phyloP scores from a whole-genome alignment of 1,139 yeast genomes.

The Candida neerlandica region DNA sequence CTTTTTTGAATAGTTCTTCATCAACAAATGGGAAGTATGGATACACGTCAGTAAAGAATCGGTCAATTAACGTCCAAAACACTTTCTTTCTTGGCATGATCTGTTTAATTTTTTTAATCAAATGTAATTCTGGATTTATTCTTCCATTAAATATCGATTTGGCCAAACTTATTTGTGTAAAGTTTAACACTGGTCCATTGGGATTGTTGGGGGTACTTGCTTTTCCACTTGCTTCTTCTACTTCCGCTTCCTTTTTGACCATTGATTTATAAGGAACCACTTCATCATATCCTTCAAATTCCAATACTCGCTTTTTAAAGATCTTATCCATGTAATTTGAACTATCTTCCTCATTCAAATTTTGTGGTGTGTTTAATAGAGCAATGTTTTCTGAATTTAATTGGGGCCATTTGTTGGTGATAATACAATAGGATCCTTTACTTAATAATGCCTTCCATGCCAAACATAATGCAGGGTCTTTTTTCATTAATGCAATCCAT shows the following conservation, averaged over 20 bases:
- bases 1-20: conserved; percentile 27
- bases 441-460: conserved; percentile 32
- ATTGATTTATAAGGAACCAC: conserved; percentile 36
- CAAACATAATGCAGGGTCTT: conserved; percentile 46
- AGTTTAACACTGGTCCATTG: conserved; percentile 6
- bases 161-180: conserved; percentile 24
- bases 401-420: conserved; percentile 15
- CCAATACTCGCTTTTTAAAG: conserved; percentile 35
- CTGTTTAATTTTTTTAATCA: conserved; percentile 33
- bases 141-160: conserved; percentile 32
- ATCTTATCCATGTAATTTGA: conserved; percentile 22
- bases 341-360: conserved; percentile 16
- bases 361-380: conserved; percentile 20
- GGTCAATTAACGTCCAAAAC: conserved; percentile 33
- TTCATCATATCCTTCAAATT: conserved; percentile 40
- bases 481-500: conserved; percentile 49
- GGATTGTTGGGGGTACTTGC: conserved; percentile 21
- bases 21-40: conserved; percentile 43
- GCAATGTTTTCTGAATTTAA: conserved; percentile 26
- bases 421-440: conserved; percentile 20
- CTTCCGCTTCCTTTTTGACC: conserved; percentile 26
- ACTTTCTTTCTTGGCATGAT: conserved; percentile 36
- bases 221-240: conserved; percentile 18
- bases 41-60: conserved; percentile 34
- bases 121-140: conserved; percentile 31